phyloP scores from a whole-genome alignment of 2,329 filamentous ascomycete species.

The Lecanicillium sp. region DNA sequence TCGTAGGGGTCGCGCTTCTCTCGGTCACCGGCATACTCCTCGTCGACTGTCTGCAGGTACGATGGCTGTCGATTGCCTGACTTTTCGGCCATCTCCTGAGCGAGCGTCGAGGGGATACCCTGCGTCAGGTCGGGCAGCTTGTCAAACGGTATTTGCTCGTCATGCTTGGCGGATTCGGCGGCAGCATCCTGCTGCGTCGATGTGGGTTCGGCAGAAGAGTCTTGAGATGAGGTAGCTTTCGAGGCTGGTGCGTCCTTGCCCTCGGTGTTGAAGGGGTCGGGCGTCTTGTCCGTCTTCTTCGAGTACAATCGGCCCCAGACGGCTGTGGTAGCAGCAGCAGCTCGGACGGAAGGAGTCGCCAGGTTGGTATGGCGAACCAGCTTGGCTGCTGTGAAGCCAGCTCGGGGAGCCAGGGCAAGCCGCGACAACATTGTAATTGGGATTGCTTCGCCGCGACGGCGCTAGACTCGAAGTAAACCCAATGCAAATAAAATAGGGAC shows the following conservation, averaged over 20 bases:
- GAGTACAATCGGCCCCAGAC: constrained; percentile 12
- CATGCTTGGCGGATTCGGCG: constrained; percentile 22
- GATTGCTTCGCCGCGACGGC: no score
- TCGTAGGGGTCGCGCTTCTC: constrained; percentile 48
- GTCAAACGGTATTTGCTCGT: constrained; percentile 44
- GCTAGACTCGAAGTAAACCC: no score
- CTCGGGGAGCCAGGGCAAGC: constrained; percentile 9
- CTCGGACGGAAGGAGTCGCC: constrained; percentile 11
- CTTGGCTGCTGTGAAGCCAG: constrained; percentile 10
- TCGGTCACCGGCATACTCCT: constrained; percentile 23
- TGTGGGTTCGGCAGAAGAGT: not conserved
- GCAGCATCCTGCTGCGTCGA: constrained; percentile 8
- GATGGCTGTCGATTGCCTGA: constrained; percentile 23
- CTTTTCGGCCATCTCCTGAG: constrained; percentile 57
- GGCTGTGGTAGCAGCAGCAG: constrained; percentile 10
- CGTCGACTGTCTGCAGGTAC: constrained; percentile 27
- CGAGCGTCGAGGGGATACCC: constrained; percentile 86
- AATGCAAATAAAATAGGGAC: no score
- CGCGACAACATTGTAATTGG: constrained; percentile 14
- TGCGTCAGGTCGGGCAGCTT: constrained; percentile 87
- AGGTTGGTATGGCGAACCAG: constrained; percentile 13
- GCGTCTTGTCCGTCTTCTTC: constrained; percentile 8
- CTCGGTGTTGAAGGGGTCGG: constrained; percentile 4
- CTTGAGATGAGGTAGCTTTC: constrained; percentile 4
- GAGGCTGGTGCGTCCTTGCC: constrained; percentile 7